Evolutionary conservation across 2,329 filamentous ascomycete species (phyloP).

Genomic region (Ilyonectria sp.): DNA sequence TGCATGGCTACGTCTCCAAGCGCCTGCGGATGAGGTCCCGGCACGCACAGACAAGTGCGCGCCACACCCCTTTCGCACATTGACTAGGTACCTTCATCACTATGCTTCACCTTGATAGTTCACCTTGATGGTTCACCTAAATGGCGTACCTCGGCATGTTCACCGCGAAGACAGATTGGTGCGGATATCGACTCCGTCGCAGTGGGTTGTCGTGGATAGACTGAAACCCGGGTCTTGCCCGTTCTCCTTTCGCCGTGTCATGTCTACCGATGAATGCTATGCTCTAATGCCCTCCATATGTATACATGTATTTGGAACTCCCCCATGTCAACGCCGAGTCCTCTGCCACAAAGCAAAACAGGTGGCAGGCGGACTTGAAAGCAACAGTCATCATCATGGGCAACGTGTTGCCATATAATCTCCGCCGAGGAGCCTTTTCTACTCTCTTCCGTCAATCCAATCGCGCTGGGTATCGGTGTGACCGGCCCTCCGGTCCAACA

Average conservation of each 20-base stretch:
- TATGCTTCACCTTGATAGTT: too few relatives aligned
- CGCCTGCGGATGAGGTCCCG: slow-evolving; percentile 18
- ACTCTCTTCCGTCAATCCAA: slow-evolving; percentile 41
- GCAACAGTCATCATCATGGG: slow-evolving; percentile 41
- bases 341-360: slow-evolving; percentile 14
- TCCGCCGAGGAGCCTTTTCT: slow-evolving; percentile 43
- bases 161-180: background rate
- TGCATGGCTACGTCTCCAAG: slow-evolving; percentile 2
- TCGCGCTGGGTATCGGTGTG: slow-evolving; percentile 47
- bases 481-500: slow-evolving; percentile 42
- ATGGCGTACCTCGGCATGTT: background rate
- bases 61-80: background rate
- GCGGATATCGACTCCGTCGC: background rate
- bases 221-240: slow-evolving; percentile 1
- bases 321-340: slow-evolving; percentile 37
- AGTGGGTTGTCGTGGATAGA: slow-evolving; percentile 2
- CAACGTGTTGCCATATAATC: slow-evolving; percentile 40
- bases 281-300: slow-evolving; percentile 25
- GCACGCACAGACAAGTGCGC: slow-evolving; percentile 7
- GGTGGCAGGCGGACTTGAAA: slow-evolving; percentile 18
- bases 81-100: background rate
- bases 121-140: background rate
- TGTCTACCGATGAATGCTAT: slow-evolving; percentile 29
- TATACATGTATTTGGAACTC: slow-evolving; percentile 19
- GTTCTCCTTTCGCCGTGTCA: slow-evolving; percentile 19